These are phyloP conservation scores for Fusarium sp. DNA, from an alignment of 2,329 filamentous ascomycete genomes.

Conservation along the genomic window DNA sequence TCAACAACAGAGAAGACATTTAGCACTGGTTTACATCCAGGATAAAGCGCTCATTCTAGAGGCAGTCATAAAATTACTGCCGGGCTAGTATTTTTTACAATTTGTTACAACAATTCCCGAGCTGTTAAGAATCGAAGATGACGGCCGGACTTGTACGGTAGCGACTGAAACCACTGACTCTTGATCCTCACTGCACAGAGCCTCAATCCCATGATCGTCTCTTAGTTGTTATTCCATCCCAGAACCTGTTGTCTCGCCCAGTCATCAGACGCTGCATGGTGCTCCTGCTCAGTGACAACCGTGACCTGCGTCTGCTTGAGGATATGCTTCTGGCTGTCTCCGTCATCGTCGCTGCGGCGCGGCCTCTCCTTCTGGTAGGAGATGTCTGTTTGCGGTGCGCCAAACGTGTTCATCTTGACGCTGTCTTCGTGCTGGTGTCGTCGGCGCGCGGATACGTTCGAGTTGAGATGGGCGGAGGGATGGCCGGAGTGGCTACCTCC, in stretches of 20 bases:
- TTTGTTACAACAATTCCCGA: too few relatives aligned
- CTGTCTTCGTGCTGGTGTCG: background rate
- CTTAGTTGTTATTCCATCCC: background rate
- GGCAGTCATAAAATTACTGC: too few relatives aligned
- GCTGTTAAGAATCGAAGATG: too few relatives aligned
- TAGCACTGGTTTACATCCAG: too few relatives aligned
- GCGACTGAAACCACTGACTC: too few relatives aligned
- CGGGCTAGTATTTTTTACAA: too few relatives aligned
- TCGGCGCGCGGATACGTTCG: background rate
- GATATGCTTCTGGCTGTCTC: constrained; percentile 44
- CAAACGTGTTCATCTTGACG: constrained; percentile 22
- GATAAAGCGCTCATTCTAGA: too few relatives aligned
- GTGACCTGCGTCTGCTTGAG: constrained; percentile 41
- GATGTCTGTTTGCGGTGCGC: background rate
- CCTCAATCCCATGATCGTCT: too few relatives aligned
- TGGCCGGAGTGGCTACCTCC: constrained; percentile 12
- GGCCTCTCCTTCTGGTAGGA: constrained; percentile 13
- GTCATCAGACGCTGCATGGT: constrained; percentile 12
- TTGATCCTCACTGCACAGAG: too few relatives aligned
- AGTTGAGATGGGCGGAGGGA: constrained; percentile 14
- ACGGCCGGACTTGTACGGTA: too few relatives aligned
- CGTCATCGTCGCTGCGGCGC: constrained; percentile 37
- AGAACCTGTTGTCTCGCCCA: constrained; percentile 17
- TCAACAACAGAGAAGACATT: too few relatives aligned
- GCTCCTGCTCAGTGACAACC: constrained; percentile 4